Percentiles rank a stretch among this genome's conserved stretches.
These are phyloP conservation scores for Gonium pectorale DNA, from an alignment of 139 green algal species.

Conservation along the genomic window DNA sequence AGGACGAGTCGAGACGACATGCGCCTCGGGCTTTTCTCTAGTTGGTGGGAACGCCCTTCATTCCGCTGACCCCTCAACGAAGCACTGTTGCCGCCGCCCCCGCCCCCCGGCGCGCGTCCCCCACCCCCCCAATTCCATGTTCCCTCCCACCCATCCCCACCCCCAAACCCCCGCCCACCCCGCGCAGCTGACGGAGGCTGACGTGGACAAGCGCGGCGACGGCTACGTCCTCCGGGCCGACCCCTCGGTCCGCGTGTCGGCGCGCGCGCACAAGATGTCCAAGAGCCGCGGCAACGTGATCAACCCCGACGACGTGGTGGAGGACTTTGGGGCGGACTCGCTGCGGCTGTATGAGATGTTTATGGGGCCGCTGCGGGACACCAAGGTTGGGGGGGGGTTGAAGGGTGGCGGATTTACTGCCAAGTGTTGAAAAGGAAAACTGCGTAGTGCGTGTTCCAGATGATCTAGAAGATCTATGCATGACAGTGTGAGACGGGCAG, in stretches of 20 bases:
- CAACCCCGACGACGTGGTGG: conserved; percentile 98
- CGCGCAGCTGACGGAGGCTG: conserved; percentile 48
- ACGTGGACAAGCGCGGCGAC: conserved; percentile 61
- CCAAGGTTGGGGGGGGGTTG: conserved; percentile 86
- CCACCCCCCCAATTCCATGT: too few species aligned
- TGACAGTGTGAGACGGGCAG: too few species aligned
- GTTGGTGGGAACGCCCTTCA: too few species aligned
- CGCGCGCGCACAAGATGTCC: conserved; percentile 97
- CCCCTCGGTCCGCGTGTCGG: conserved; percentile 71
- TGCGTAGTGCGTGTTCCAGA: too few species aligned
- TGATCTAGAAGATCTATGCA: too few species aligned
- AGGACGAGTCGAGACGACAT: too few species aligned
- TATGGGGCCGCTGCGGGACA: conserved; percentile 96
- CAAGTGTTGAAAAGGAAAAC: too few species aligned
- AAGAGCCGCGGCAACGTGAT: conserved; percentile 98
- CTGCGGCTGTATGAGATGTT: conserved; percentile 99
- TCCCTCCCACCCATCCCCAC: not conserved
- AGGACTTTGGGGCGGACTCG: conserved; percentile 93
- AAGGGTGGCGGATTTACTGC: too few species aligned
- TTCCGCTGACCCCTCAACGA: too few species aligned
- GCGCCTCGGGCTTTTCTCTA: too few species aligned
- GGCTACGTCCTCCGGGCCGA: conserved; percentile 62
- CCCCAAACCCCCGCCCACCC: not conserved
- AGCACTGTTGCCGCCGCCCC: too few species aligned
- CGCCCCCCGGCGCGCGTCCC: too few species aligned